phyloP scores from a whole-genome alignment of 192 early-diverging fungal species.

The Linderina pennispora region DNA sequence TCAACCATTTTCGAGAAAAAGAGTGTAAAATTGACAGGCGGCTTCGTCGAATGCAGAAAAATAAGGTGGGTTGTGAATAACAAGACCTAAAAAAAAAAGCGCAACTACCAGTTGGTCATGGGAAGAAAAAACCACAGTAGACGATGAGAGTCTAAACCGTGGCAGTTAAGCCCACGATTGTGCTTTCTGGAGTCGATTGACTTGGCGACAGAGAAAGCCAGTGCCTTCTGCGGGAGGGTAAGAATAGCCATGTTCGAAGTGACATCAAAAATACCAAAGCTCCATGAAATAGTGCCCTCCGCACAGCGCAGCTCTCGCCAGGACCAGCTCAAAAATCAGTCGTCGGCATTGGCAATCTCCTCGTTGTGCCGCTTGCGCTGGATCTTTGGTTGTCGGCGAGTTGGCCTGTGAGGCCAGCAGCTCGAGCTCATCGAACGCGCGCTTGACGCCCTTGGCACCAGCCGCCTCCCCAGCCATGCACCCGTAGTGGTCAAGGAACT shows the following conservation, averaged over 20 bases:
- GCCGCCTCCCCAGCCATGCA: neutral
- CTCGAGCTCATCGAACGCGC: constrained; percentile 32
- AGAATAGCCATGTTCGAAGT: constrained; percentile 1
- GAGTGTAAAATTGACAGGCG: neutral
- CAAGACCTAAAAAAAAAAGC: neutral
- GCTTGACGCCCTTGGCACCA: neutral
- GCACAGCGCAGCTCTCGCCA: too few relatives aligned
- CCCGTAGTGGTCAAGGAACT: constrained; percentile 24
- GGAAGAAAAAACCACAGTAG: neutral
- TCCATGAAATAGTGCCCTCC: too few relatives aligned
- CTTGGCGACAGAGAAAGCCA: too few relatives aligned
- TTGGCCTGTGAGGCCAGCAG: constrained; percentile 16
- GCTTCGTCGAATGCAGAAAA: too few relatives aligned
- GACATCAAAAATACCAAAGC: neutral
- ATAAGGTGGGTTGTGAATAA: neutral
- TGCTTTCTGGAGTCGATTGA: too few relatives aligned
- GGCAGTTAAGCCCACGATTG: too few relatives aligned
- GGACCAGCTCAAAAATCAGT: too few relatives aligned
- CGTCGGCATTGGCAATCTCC: too few relatives aligned
- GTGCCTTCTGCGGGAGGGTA: too few relatives aligned
- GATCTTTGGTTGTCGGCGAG: constrained; percentile 45
- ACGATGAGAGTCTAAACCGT: too few relatives aligned
- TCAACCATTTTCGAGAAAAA: constrained; percentile 8
- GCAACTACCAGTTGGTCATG: neutral
- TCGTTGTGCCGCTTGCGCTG: constrained; percentile 33